Base-by-base conservation (phyloP, 1,139 yeast species). In the Eremothecium sinecaudum region DNA sequence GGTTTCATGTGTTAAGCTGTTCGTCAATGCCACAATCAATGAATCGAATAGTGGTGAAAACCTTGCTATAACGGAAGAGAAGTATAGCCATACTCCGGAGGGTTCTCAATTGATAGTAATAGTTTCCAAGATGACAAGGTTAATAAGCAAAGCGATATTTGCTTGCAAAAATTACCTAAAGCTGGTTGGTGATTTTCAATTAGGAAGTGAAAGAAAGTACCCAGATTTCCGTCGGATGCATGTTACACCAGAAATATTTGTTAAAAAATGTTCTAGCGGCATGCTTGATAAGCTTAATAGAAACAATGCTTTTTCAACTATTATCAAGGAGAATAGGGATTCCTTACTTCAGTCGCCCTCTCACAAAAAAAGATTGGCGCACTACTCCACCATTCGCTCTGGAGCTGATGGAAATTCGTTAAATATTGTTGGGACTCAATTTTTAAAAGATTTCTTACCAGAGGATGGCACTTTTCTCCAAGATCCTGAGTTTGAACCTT, bases 101-200 rank as follows among this genome's bases (percentile, higher is more conserved):
- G 87, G 87, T 11, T 77, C 77, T 32, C 71, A 70, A 11, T 66
- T 80, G 41, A 73, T 78, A 33, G 69, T 66, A 35, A 70, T 75
- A 26, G 69, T 81, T 1, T 67, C 83, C 7, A 71, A 68, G 44
- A 76, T 80, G 83, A 68, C 80, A 8, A 63, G 68, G 31, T 62
- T 75, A 2, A 73, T 79, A 4, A 59, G 75, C 10, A 48, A 56
- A 12, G 72, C 79, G 0, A 62, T 69, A 12, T 63, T 61, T 2
- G 63, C 69, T 21, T 71, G 77, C 40, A 58, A 62, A 36, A 58
- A 67, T 59, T 58, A 62, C 44, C 35, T 79, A 26, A 71, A 73
- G 16, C 58, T 72, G 25, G 72, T 79, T 15, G 87, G 92, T 16
- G 92, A 83, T 51, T 81, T 82, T 56, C 73, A 72, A 48, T 61